Base-by-base conservation (phyloP, 768 basidiomycete genomes). In the Russula foetens region DNA sequence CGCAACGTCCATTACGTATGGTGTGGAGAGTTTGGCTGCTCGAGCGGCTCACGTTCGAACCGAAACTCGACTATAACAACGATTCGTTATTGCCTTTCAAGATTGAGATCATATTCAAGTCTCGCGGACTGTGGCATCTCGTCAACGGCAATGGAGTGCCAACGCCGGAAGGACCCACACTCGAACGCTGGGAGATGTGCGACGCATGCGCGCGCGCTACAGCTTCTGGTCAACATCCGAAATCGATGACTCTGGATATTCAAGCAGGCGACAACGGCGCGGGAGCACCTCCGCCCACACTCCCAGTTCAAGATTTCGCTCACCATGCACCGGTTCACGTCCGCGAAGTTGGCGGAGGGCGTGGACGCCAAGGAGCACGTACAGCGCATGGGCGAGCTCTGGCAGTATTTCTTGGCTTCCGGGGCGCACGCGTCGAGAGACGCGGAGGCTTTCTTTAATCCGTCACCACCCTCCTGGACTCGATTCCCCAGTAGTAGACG, bases 41-140 rank as follows among this genome's bases (percentile, higher is more conserved):
- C 54, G 58, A 11, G 54, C 63, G 11, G 62, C 62, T 44, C 44
- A 49, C 26, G 4, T 26, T 63, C 28, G 54, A 63, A 31, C 33
- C 63, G 35, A 63, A 63, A n/a, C 63, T 63, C 38, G 60, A 56
- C 2, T 48, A 63, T 21, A 50, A 55, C 48, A 63, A 56, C 50
- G 62, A 41, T 39, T 33, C 54, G 15, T 8, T 53, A 11, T 63
- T 54, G 60, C 41, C 54, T 12, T 56, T 52, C 45, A 62, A 46
- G 31, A 29, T 41, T 28, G 14, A 56, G 35, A 9, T 47, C 7
- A 43, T 48, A 46, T 43, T 63, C 5, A 21, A 63, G 15, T 54
- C 63, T 12, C 59, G 63, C 33, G 59, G 53, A 9, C 54, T 64
- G 33, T 64, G 55, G 59, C 38, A 28, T 28, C 29, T 64, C 0